Evolutionary conservation across 768 basidiomycete genomes (phyloP), one percentile per base, ranked within the genome.

Genomic region (Cystoderma amianthinum): DNA sequence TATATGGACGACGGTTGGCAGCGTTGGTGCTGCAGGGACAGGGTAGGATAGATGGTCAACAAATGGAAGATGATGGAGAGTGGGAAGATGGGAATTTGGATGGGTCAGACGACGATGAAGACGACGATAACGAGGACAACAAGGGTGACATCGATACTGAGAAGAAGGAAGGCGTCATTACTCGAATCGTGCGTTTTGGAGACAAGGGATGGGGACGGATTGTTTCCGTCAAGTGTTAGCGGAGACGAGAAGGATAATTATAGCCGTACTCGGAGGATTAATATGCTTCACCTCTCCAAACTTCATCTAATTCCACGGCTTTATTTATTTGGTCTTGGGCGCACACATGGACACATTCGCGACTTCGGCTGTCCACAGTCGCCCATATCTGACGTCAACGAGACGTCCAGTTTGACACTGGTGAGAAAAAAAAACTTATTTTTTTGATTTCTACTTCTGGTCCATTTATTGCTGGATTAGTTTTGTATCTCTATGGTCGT

Each of bases 1-100:
- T 91, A 32, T 84, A 89, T 52, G 74, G 77, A 5, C 67, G 72
- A 30, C 62, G 64, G 28, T 57, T 92, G 38, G 78, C 83, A 3
- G 84, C 86, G 65, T 91, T 33, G 69, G 54, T 34, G 51, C 52
- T 13, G 35, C 28, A 15, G 15, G 25, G 13, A 12, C 25, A 17
- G 33, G 28, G 11, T 16, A 9, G 32, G 41, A 32, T 33, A 13
- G 25, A 32, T 42, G 36, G 45, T 42, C 32, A 39, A 41, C 22
- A 30, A 43, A 19, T 41, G 13, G 32, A 28, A 35, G 48, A 51
- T 9, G 50, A 52, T 32, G 49, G 57, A 16, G 44, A 47, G 18
- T 36, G 39, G 13, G 48, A 56, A 17, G 42, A 52, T 9, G 43
- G 24, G 13, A 38, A 39, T 13, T 30, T 30, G 38, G 58, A 49